phyloP scores from a whole-genome alignment of 306 rosid genomes.

The Prunus campanulata region DNA sequence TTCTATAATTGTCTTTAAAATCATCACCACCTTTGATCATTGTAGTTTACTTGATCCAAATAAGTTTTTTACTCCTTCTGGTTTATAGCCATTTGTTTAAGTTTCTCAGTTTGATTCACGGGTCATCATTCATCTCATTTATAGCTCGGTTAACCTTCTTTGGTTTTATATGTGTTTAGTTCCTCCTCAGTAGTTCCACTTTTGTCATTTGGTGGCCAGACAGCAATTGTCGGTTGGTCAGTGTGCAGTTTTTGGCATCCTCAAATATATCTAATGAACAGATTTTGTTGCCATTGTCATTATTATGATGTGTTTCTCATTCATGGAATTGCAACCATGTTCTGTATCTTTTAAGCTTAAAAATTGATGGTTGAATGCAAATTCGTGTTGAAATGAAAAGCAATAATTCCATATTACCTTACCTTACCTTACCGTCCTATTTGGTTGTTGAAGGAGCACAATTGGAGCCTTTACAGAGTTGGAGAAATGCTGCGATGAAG shows the following conservation, averaged over 20 bases:
- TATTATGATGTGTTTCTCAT: neutral
- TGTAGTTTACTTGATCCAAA: neutral
- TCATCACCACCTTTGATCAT: neutral
- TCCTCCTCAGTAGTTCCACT: neutral
- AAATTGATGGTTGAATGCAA: neutral
- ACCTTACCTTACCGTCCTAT: neutral
- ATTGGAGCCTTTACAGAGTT: neutral
- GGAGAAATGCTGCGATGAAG: neutral
- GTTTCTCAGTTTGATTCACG: neutral
- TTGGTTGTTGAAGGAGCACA: neutral
- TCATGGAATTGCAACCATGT: neutral
- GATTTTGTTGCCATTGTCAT: neutral
- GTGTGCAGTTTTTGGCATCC: too few relatives aligned
- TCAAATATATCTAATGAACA: neutral
- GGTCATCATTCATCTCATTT: neutral
- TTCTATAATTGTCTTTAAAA: neutral
- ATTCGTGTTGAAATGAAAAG: too few relatives aligned
- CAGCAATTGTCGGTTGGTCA: neutral
- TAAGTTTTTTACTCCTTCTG: neutral
- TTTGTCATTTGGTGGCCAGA: neutral
- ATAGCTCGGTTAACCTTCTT: neutral
- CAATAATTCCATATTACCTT: neutral
- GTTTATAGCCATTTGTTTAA: too few relatives aligned
- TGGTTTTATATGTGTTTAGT: neutral
- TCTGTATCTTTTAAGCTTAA: neutral